These are phyloP conservation scores for Strobilomyces confusus DNA, from an alignment of 768 basidiomycete species.

Conservation along the genomic window DNA sequence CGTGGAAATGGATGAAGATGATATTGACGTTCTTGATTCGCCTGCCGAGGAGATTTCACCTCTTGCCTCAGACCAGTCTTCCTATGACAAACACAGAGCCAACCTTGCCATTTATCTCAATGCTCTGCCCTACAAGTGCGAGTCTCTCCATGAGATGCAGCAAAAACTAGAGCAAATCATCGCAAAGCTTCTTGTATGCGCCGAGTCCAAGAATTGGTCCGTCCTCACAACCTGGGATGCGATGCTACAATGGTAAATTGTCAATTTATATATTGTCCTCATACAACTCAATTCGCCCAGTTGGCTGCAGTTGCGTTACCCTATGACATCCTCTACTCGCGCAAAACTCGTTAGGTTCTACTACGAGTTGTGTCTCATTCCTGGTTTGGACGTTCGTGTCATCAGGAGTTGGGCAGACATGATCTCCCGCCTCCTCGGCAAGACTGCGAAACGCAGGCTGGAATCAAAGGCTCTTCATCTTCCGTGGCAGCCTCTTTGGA, in stretches of 20 bases:
- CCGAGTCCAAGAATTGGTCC: constrained; percentile 73
- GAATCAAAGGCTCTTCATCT: constrained; percentile 64
- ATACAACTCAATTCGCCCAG: constrained; percentile 34
- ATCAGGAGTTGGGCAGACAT: constrained; percentile 76
- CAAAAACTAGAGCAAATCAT: constrained; percentile 64
- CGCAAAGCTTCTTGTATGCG: constrained; percentile 62
- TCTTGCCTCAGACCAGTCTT: constrained; percentile 29
- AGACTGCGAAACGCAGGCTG: constrained; percentile 66
- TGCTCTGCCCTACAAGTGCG: constrained; percentile 70
- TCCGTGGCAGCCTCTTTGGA: constrained; percentile 76
- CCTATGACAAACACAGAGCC: constrained; percentile 54
- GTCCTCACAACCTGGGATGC: constrained; percentile 75
- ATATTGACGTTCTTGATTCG: constrained; percentile 42
- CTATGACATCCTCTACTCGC: constrained; percentile 63
- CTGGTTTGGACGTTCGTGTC: constrained; percentile 70
- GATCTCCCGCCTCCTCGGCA: constrained; percentile 66
- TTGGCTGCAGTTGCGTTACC: constrained; percentile 81
- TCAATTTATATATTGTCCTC: not conserved
- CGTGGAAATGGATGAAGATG: constrained; percentile 57
- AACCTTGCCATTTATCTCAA: constrained; percentile 63
- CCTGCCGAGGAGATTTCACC: constrained; percentile 32
- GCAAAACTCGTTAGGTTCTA: constrained; percentile 70
- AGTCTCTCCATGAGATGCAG: constrained; percentile 70
- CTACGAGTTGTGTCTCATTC: constrained; percentile 73
- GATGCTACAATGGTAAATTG: constrained; percentile 65